Conservation (phyloP, 148 eudicot species). For the Vaccinium corymbosum region DNA sequence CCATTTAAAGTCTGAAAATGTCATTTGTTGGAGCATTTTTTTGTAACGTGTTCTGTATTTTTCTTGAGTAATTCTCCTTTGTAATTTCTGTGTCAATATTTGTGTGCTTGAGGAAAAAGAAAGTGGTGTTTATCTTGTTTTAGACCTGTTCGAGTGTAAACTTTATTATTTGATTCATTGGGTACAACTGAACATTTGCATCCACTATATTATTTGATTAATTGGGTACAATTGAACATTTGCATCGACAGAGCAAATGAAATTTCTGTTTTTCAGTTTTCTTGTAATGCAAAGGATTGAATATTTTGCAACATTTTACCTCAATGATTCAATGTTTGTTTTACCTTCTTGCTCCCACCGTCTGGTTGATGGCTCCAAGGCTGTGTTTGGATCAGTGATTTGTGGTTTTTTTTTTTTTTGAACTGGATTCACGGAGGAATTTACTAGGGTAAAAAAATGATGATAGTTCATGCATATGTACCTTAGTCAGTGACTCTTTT, state of each 20-base stretch:
- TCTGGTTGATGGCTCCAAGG: no score
- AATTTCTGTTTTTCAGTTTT: not conserved
- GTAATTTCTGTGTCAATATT: constrained; percentile 20
- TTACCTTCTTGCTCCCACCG: not conserved
- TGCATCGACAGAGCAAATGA: not conserved
- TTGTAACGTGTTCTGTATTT: constrained; percentile 23
- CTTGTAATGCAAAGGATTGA: not conserved
- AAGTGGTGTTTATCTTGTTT: not conserved
- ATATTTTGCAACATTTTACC: not conserved
- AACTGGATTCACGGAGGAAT: no score
- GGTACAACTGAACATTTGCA: not conserved
- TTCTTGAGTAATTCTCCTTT: constrained; percentile 13
- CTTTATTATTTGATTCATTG: constrained; percentile 6
- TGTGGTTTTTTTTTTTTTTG: no score
- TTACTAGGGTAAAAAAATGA: no score
- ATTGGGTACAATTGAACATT: not conserved
- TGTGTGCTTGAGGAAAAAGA: constrained; percentile 18
- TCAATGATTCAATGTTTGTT: not conserved
- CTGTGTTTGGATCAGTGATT: no score
- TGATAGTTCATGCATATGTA: no score
- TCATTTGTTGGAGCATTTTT: constrained; percentile 21
- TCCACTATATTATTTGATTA: not conserved
- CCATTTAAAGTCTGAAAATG: constrained; percentile 15
- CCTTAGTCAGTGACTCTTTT: no score
- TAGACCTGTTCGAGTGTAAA: not conserved